phyloP scores from a whole-genome alignment of 352 stramenopile genomes.

The Globisporangium nagaii region DNA sequence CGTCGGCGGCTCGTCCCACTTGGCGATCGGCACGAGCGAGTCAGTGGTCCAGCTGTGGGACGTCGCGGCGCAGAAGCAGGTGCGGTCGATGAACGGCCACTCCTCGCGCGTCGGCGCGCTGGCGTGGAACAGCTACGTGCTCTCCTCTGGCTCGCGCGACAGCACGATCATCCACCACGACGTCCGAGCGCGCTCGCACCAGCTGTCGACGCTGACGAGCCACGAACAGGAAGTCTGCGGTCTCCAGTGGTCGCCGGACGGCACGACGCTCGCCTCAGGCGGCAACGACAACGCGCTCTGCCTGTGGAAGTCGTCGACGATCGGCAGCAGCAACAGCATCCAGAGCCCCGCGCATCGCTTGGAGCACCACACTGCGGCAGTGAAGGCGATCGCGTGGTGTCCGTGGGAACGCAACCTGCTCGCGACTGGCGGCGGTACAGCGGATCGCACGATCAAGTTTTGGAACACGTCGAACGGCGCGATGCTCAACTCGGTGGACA shows the following conservation, averaged over 20 bases:
- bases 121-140: conserved; percentile 93
- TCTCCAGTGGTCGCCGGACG: conserved; percentile 96
- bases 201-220: conserved; percentile 86
- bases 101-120: conserved; percentile 91
- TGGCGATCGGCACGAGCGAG: conserved; percentile 95
- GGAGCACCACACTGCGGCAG: conserved; percentile 95
- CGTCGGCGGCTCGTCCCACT: conserved; percentile 63
- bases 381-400: conserved; percentile 99
- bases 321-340: conserved; percentile 49
- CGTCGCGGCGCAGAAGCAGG: conserved; percentile 86
- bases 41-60: conserved; percentile 98
- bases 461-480: conserved; percentile 97
- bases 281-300: conserved; percentile 98
- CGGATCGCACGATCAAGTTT: conserved; percentile 99
- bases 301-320: conserved; percentile 93
- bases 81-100: conserved; percentile 92
- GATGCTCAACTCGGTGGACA: conserved; percentile 95
- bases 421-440: conserved; percentile 95
- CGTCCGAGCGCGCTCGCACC: conserved; percentile 67
- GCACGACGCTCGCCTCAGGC: conserved; percentile 92
- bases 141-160: conserved; percentile 94
- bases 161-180: conserved; percentile 90
- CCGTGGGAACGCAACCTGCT: conserved; percentile 97
- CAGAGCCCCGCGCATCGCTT: conserved; percentile 75
- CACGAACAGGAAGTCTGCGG: conserved; percentile 98